Base-by-base conservation (phyloP, 106 monocot genomes). In the Dendrobium chrysotoxum region DNA sequence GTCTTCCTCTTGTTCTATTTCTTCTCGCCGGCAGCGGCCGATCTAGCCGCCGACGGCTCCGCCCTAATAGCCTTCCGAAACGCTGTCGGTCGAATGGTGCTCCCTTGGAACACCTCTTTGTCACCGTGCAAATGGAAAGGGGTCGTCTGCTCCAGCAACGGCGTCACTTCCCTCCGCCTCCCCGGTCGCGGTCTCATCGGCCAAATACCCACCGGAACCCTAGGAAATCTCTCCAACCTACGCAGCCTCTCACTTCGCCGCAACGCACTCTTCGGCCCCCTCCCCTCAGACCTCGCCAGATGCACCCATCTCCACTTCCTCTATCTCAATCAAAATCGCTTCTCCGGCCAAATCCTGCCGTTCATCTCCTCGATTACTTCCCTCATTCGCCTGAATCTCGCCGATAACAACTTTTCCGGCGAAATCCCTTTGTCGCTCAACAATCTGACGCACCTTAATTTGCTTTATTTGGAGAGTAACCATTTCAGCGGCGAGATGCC, bases 141-240 rank as follows among this genome's bases (percentile, higher is more conserved):
- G 7, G 57, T 90, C 20, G 2, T 42, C 26, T 90, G 95, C 84
- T 68, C 78, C 17, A 21, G 71, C 85, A 85, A 83, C 40, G 84
- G 91, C 74, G 91, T 95, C 67, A 75, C 84, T 40, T 66, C 65
- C 71, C 88, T 95, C 70, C 95, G 91, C 40, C 93, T 95, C 77
- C 95, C 95, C 40, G 93, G 85, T 76, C 67, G 75, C 23, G 77
- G 86, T 13, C 89, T 95, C 78, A 79, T 85, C n/a, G 95, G 95
- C 82, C 39, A 39, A 38, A 85, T 96, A 71, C 96, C 96, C 18
- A 16, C 18, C 8, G 82, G 87, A 7, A 84, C 83, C 28, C 15
- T 96, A 41, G 86, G 91, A 7, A 91, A 82, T 75, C 93, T 96
- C 40, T 87, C 93, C 23, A 85, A 77, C n/a, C 93, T 96, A 76